Evolutionary conservation across 345 rosid species (phyloP), one percentile per base, ranked within the genome.

Genomic region (Aethionema arabicum): DNA sequence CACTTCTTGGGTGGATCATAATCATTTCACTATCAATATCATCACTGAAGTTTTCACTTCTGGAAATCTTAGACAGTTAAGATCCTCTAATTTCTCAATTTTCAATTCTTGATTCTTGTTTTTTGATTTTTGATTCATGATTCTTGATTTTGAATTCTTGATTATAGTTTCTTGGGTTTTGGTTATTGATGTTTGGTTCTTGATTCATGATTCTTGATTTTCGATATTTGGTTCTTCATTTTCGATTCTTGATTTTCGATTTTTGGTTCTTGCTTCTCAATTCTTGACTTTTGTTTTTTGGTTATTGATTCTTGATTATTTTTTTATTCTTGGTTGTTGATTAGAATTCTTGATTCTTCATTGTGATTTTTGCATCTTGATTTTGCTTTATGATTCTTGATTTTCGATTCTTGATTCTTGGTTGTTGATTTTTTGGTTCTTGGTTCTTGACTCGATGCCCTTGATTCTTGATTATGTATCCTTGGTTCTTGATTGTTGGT

Each of bases 11-110:
- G 82, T 93, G 1, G 97, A 93, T 74, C 68, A 83, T 8, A 77
- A 90, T 61, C 76, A 80, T 66, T 80, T 77, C 81, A 77, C 87
- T 55, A 90, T 93, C 68, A 93, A 93, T 74, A 82, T 93, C 79
- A 93, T 87, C 53, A 90, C 99, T 4, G 97, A 93, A 79, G 76
- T 93, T 59, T 87, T 93, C 82, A 87, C 97, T 55, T 93, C 99
- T 0, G 99, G 99, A 66, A 84, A 86, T 32, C 68, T 93, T 80
- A 76, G 96, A 69, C 87, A 84, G 97, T 93, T 66, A 76, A 87
- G 50, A 50, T 54, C 47, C 27, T 37, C 15, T 15, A 30, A 21
- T 33, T 37, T 16, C 31, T 10, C n/a, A 21, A 21, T 21, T 59
- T 43, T 65, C 53, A 56, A 13, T 46, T 48, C 36, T n/a, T 8